Percentiles rank a stretch among this genome's conserved stretches.
Evolutionary conservation across 164 flowering plant species (phyloP).

Genomic region (Dillenia turbinata): DNA sequence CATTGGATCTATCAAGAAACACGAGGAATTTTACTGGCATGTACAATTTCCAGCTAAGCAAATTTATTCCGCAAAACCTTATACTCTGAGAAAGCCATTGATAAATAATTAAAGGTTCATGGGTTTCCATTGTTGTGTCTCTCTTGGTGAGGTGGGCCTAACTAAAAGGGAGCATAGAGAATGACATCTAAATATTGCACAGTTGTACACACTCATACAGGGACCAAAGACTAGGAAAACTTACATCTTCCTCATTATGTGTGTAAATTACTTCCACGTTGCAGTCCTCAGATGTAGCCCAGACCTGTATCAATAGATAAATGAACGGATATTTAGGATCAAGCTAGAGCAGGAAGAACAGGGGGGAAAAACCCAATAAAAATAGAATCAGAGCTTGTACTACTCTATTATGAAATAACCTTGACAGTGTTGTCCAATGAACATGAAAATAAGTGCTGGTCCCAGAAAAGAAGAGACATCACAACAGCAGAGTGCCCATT

Average conservation of each 20-base stretch:
- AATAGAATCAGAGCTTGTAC: not conserved
- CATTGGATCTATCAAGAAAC: too few relatives aligned
- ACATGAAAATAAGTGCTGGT: constrained; percentile 17
- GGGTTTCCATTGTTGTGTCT: too few relatives aligned
- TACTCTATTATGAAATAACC: constrained; percentile 4
- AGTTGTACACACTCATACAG: not conserved
- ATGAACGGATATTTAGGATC: too few relatives aligned
- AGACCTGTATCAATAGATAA: constrained; percentile 16
- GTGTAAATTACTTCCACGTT: constrained; percentile 21
- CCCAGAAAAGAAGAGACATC: constrained; percentile 28
- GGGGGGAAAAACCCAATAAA: not conserved
- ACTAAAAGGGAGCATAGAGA: not conserved
- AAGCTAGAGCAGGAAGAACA: too few relatives aligned
- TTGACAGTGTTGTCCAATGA: constrained; percentile 23
- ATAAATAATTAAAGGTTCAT: too few relatives aligned
- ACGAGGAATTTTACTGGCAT: too few relatives aligned
- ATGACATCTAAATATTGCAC: too few relatives aligned
- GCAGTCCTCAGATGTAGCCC: constrained; percentile 25
- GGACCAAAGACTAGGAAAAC: not conserved
- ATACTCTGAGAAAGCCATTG: too few relatives aligned
- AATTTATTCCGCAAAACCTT: too few relatives aligned
- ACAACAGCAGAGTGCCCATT: constrained; percentile 20
- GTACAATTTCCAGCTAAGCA: too few relatives aligned
- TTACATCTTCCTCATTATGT: constrained; percentile 22
- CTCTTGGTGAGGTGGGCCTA: too few relatives aligned